These are phyloP conservation scores for Gossypium schwendimanii DNA, from an alignment of 441 rosid genomes.

Conservation along the genomic window DNA sequence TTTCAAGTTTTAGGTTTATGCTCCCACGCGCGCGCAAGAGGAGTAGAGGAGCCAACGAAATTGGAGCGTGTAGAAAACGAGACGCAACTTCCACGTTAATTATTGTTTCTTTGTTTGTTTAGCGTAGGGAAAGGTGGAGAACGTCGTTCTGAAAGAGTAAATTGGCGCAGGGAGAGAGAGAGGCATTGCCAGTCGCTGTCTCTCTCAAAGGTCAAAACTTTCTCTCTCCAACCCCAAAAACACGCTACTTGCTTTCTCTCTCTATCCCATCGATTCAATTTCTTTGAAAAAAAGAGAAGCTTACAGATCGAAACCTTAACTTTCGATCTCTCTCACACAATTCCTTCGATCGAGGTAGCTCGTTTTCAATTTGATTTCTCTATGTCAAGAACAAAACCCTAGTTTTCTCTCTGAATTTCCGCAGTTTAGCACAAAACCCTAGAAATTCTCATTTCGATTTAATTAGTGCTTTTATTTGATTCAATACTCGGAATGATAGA, in stretches of 20 bases:
- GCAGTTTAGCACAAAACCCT: conserved; percentile 26
- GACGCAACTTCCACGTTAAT: neutral
- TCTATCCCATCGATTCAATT: conserved; percentile 26
- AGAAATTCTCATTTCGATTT: conserved; percentile 16
- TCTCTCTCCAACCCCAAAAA: conserved; percentile 6
- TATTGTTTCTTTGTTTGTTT: neutral
- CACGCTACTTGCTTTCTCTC: neutral
- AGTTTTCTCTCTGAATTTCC: conserved; percentile 11
- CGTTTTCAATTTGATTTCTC: conserved; percentile 23
- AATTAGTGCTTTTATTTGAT: conserved; percentile 15
- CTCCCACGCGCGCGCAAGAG: neutral
- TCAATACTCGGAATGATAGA: conserved; percentile 12
- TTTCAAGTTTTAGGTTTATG: neutral
- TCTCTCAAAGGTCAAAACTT: conserved; percentile 1
- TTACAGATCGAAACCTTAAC: conserved; percentile 32
- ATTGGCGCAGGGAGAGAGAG: too few species aligned
- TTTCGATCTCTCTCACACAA: neutral
- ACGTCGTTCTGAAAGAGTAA: conserved; percentile 5
- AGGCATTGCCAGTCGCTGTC: neutral
- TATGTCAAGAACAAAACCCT: conserved; percentile 26
- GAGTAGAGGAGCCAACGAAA: neutral
- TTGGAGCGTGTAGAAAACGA: neutral
- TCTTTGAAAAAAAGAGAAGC: neutral
- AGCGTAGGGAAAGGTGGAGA: neutral
- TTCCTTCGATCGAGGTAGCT: neutral